Percentiles rank a stretch among this genome's conserved stretches.
Evolutionary conservation across 2,329 filamentous ascomycete genomes (phyloP).

Genomic region (Colletotrichum ledebouriae): DNA sequence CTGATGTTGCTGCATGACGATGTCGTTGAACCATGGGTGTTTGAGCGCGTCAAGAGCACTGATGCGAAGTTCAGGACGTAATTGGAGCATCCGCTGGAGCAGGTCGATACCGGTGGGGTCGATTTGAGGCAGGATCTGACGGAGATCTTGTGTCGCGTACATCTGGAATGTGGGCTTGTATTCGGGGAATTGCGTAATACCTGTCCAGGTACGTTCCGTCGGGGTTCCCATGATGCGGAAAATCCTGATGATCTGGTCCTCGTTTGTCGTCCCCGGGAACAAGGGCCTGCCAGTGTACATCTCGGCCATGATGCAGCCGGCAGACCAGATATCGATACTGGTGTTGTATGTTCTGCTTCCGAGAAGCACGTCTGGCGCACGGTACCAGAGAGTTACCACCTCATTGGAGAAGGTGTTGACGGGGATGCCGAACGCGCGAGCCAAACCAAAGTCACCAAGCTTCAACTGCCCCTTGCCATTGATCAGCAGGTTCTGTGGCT

Average conservation of each 20-base stretch:
- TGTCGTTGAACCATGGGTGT: constrained; percentile 92
- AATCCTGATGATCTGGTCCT: constrained; percentile 96
- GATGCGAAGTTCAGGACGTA: constrained; percentile 91
- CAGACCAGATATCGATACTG: constrained; percentile 99
- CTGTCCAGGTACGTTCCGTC: constrained; percentile 94
- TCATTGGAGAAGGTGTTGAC: constrained; percentile 99
- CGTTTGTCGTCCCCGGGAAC: constrained; percentile 97
- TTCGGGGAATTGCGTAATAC: constrained; percentile 95
- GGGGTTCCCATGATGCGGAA: constrained; percentile 99
- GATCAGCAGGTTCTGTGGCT: constrained; percentile 96
- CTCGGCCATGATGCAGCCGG: constrained; percentile 99
- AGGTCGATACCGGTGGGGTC: constrained; percentile 90
- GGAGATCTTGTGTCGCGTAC: constrained; percentile 91
- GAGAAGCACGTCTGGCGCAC: constrained; percentile 93
- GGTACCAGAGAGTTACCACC: constrained; percentile 97
- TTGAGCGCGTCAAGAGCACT: constrained; percentile 87
- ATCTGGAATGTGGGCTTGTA: constrained; percentile 97
- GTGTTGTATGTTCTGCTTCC: constrained; percentile 98
- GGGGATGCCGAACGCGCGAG: constrained; percentile 94
- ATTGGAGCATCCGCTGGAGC: constrained; percentile 89
- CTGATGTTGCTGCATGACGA: constrained; percentile 70
- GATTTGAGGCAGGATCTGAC: constrained; percentile 89
- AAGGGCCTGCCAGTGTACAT: constrained; percentile 97
- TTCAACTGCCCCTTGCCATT: constrained; percentile 92
- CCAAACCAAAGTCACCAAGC: constrained; percentile 93